Conservation (phyloP, 1,284 basidiomycete genomes). For the Stygiomarasmius scandens region DNA sequence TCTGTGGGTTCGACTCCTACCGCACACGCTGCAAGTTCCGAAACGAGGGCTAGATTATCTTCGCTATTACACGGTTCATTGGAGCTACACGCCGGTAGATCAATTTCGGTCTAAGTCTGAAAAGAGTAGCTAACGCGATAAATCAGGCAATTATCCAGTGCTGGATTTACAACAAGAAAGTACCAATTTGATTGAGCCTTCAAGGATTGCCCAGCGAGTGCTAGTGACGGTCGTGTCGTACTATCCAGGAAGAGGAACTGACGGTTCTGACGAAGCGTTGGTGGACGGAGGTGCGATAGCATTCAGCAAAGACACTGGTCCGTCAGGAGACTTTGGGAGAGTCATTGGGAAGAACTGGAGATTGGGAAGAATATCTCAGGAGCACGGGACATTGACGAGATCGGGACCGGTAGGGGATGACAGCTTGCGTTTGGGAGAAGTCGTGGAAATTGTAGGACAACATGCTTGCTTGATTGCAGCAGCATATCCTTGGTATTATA, state of each 20-base stretch:
- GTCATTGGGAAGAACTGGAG: slow-evolving; percentile 73
- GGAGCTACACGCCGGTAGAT: slow-evolving; percentile 73
- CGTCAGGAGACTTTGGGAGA: slow-evolving; percentile 70
- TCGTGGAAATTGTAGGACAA: slow-evolving; percentile 71
- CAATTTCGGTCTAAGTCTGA: neutral
- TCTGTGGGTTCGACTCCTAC: slow-evolving; percentile 89
- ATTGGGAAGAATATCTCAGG: slow-evolving; percentile 75
- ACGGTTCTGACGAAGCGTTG: slow-evolving; percentile 71
- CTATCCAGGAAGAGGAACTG: slow-evolving; percentile 68
- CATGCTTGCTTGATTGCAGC: slow-evolving; percentile 81
- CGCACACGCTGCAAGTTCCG: slow-evolving; percentile 72
- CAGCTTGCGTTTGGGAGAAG: slow-evolving; percentile 58
- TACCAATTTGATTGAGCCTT: slow-evolving; percentile 63
- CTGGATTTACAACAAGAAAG: slow-evolving; percentile 84
- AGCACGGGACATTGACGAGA: slow-evolving; percentile 74
- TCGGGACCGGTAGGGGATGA: slow-evolving; percentile 26
- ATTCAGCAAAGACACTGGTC: slow-evolving; percentile 85
- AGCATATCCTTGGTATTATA: slow-evolving; percentile 80
- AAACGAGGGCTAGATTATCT: slow-evolving; percentile 47
- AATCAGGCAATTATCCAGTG: slow-evolving; percentile 78
- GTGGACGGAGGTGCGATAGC: slow-evolving; percentile 82
- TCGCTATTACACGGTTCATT: slow-evolving; percentile 59
- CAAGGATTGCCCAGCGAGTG: slow-evolving; percentile 68
- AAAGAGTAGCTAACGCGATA: neutral
- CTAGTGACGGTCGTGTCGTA: slow-evolving; percentile 75